A percentile compares a stretch with the other conserved stretches of the same genome.
Evolutionary conservation across 805 yeast species (phyloP).

Genomic region (Blastobotrys attinorum): DNA sequence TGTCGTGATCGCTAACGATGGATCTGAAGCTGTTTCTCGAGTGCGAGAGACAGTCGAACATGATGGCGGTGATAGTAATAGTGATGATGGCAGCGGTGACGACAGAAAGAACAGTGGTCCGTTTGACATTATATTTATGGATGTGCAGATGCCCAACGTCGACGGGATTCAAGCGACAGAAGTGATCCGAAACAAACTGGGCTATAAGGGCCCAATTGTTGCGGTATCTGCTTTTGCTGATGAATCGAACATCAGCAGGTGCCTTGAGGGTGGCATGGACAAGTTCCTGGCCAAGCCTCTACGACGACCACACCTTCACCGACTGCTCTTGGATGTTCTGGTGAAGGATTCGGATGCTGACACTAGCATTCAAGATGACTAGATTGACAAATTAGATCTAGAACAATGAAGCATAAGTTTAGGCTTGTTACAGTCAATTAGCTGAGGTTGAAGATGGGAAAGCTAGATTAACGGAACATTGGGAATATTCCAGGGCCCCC

Average conservation of each 20-base stretch:
- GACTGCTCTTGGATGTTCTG: conserved; percentile 17
- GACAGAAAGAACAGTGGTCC: conserved; percentile 3
- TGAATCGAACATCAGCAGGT: conserved; percentile 77
- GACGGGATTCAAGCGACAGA: conserved; percentile 86
- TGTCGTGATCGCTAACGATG: conserved; percentile 76
- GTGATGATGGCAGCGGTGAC: not conserved
- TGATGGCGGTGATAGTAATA: conserved; percentile 1
- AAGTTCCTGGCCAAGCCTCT: conserved; percentile 88
- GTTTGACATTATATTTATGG: conserved; percentile 86
- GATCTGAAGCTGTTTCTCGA: conserved; percentile 72
- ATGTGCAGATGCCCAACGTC: conserved; percentile 92
- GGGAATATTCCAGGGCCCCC: too few relatives aligned
- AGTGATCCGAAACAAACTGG: conserved; percentile 55
- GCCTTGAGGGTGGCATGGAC: conserved; percentile 82
- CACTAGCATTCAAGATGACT: not conserved
- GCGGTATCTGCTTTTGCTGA: conserved; percentile 96
- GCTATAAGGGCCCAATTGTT: conserved; percentile 67
- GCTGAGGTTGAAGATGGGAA: not conserved
- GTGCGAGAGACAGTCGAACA: conserved; percentile 33
- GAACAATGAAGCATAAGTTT: too few relatives aligned
- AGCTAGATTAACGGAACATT: too few relatives aligned
- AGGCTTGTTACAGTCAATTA: too few relatives aligned
- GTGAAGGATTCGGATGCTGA: not conserved
- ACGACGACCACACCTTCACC: conserved; percentile 57
- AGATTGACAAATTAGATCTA: not conserved